Conservation (phyloP, 805 yeast genomes). For the Nakazawaea wickerhamii region DNA sequence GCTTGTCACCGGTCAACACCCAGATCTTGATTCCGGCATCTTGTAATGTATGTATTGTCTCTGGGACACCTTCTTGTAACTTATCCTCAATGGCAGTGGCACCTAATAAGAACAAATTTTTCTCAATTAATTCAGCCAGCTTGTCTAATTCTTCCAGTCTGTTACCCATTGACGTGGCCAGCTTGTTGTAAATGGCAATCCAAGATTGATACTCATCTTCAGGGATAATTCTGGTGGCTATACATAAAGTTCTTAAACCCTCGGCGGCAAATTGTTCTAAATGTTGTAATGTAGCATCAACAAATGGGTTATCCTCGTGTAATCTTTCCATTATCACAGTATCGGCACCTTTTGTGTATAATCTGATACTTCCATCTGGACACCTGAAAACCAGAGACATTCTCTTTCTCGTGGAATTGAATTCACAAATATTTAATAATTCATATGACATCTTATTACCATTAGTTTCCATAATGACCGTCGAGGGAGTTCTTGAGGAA, state of each 20-base stretch:
- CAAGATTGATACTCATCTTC: conserved; percentile 74
- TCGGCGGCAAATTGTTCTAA: conserved; percentile 95
- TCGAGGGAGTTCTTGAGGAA: conserved; percentile 77
- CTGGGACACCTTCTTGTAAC: conserved; percentile 97
- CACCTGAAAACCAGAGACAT: conserved; percentile 94
- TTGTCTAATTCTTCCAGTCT: conserved; percentile 75
- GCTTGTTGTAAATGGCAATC: conserved; percentile 62
- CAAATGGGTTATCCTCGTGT: conserved; percentile 66
- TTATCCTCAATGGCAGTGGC: conserved; percentile 99
- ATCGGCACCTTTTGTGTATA: conserved; percentile 97
- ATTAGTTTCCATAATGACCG: conserved; percentile 59
- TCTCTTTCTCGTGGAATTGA: conserved; percentile 94
- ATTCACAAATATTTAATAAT: conserved; percentile 86
- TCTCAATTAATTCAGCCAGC: conserved; percentile 86
- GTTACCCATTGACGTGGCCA: conserved; percentile 74
- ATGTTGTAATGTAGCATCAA: conserved; percentile 76
- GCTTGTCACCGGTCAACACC: conserved; percentile 98
- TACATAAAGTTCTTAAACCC: conserved; percentile 90
- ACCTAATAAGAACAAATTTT: conserved; percentile 73
- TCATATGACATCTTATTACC: conserved; percentile 61
- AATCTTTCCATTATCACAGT: conserved; percentile 89
- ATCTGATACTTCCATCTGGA: conserved; percentile 86
- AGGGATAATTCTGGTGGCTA: conserved; percentile 77
- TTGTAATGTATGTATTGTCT: conserved; percentile 90
- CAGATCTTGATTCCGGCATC: conserved; percentile 96